Conservation (phyloP, 1,284 basidiomycete species). For the Boletus mariae region DNA sequence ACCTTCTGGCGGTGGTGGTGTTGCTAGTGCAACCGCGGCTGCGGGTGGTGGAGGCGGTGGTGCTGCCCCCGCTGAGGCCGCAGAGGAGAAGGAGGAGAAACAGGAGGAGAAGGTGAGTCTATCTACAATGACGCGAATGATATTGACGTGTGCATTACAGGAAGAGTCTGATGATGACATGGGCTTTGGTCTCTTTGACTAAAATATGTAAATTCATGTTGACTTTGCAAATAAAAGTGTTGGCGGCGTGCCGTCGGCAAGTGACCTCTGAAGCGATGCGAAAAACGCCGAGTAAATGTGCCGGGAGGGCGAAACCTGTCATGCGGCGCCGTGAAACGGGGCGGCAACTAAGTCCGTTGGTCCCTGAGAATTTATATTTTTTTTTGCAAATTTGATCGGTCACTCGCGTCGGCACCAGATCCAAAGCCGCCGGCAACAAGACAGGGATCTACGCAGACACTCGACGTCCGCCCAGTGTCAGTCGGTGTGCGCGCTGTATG, state of each 20-base stretch:
- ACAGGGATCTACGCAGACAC: constrained; percentile 13
- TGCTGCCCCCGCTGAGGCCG: constrained; percentile 61
- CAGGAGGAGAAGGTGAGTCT: constrained; percentile 75
- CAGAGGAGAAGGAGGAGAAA: constrained; percentile 67
- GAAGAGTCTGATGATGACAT: constrained; percentile 88
- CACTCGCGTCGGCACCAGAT: constrained; percentile 26
- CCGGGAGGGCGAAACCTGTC: constrained; percentile 5
- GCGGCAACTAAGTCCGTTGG: constrained; percentile 11
- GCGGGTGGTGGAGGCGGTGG: constrained; percentile 52
- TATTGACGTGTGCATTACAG: constrained; percentile 36
- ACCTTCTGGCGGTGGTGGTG: constrained; percentile 67
- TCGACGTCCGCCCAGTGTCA: background rate
- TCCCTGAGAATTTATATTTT: constrained; percentile 4
- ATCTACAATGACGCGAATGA: background rate
- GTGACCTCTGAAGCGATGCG: background rate
- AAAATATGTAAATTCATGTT: constrained; percentile 22
- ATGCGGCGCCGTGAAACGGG: constrained; percentile 2
- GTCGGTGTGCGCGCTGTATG: background rate
- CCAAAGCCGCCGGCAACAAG: constrained; percentile 34
- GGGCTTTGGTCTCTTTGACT: constrained; percentile 96
- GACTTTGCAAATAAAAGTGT: no score
- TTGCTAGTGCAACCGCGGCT: constrained; percentile 50
- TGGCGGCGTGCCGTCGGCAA: constrained; percentile 25
- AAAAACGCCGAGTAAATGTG: constrained; percentile 21
- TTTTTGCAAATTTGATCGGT: constrained; percentile 12